Conservation (phyloP, 1,284 basidiomycete genomes). For the Cutaneotrichosporon sp. region DNA sequence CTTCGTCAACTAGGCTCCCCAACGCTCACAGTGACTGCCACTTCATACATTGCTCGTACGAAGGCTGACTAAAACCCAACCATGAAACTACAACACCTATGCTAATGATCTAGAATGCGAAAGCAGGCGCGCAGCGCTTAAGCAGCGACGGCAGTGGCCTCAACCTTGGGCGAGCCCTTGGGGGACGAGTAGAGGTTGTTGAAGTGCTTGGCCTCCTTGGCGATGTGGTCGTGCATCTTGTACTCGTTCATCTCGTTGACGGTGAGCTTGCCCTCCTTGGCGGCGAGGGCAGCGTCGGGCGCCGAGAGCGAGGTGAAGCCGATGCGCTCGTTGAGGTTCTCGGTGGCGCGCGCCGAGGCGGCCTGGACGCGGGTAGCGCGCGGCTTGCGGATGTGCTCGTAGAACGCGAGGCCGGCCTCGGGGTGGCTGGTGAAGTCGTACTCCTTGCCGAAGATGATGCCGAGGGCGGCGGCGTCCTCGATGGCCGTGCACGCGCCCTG, state of each 20-base stretch:
- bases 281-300: slow-evolving; percentile 32
- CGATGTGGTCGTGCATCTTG: slow-evolving; percentile 39
- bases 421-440: slow-evolving; percentile 44
- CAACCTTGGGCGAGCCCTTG: neutral
- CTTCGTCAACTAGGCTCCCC: neutral
- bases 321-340: slow-evolving; percentile 54
- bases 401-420: slow-evolving; percentile 44
- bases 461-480: slow-evolving; percentile 48
- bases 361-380: slow-evolving; percentile 53
- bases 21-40: neutral
- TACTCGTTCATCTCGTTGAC: slow-evolving; percentile 45
- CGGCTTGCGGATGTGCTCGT: slow-evolving; percentile 51
- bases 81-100: neutral
- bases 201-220: slow-evolving; percentile 17
- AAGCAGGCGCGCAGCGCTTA: neutral
- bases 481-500: slow-evolving; percentile 47
- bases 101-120: neutral
- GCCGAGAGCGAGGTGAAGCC: slow-evolving; percentile 52
- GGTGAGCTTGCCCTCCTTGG: slow-evolving; percentile 49
- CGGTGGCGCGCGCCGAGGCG: slow-evolving; percentile 45
- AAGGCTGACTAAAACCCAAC: neutral
- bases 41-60: neutral
- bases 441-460: slow-evolving; percentile 38
- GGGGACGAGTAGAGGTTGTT: slow-evolving; percentile 14
- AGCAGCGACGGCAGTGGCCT: neutral